phyloP scores from a whole-genome alignment of 306 rosid genomes.

The Dryas octopetala region DNA sequence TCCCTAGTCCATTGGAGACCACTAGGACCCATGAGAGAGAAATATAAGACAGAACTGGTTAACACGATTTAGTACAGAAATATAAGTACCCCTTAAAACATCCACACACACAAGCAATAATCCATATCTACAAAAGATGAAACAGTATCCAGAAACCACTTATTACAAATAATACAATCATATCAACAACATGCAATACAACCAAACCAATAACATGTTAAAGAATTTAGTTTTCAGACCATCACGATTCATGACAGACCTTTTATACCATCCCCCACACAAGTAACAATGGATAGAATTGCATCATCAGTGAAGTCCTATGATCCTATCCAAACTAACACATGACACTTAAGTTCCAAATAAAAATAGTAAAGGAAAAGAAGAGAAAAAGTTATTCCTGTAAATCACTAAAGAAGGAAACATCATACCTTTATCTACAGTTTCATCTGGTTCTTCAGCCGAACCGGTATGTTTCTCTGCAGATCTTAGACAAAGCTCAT shows the following conservation, averaged over 20 bases:
- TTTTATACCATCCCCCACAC: not conserved
- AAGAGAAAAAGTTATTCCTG: not conserved
- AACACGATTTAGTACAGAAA: not conserved
- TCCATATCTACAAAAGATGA: not conserved
- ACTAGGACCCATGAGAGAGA: no score
- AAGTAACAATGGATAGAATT: not conserved
- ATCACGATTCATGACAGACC: not conserved
- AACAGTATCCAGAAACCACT: not conserved
- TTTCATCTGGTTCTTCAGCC: constrained; percentile 32
- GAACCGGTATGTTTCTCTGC: constrained; percentile 33
- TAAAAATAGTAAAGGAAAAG: not conserved
- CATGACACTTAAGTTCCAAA: not conserved
- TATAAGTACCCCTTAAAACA: not conserved
- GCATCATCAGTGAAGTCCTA: not conserved
- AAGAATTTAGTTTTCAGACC: not conserved
- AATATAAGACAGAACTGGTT: not conserved
- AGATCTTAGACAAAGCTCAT: constrained; percentile 64
- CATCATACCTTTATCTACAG: constrained; percentile 47
- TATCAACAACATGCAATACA: not conserved
- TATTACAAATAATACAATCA: not conserved
- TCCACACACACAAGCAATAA: not conserved
- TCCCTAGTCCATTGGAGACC: no score
- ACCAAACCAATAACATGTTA: not conserved
- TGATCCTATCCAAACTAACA: not conserved
- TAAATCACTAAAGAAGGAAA: not conserved